Evolutionary conservation across 345 rosid genomes (phyloP).

Genomic region (Eucalyptus pauciflora): DNA sequence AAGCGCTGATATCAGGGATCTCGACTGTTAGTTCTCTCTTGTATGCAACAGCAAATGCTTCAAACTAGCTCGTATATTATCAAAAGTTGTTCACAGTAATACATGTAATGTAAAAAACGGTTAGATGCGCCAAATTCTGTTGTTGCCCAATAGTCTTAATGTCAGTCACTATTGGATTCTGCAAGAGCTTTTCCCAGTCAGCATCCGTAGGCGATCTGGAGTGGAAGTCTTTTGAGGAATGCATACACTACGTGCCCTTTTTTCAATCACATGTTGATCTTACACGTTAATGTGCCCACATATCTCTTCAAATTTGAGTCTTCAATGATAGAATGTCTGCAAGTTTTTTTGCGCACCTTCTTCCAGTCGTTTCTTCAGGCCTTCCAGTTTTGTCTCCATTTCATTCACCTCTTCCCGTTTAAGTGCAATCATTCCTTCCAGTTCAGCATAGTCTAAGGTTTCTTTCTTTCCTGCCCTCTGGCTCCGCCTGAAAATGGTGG

Average conservation of each 20-base stretch:
- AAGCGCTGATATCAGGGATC: conserved; percentile 21
- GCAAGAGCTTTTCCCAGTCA: background rate
- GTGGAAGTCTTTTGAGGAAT: background rate
- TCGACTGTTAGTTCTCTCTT: background rate
- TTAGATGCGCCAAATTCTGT: background rate
- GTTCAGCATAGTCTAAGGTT: background rate
- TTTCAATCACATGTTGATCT: background rate
- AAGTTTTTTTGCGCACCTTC: background rate
- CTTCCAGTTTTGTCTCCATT: background rate
- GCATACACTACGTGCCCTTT: background rate
- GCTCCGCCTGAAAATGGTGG: background rate
- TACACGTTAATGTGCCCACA: background rate
- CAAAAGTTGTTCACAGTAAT: background rate
- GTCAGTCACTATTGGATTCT: background rate
- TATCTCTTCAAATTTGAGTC: background rate
- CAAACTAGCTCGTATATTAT: background rate
- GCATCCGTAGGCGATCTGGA: background rate
- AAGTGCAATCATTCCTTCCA: background rate
- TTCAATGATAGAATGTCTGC: background rate
- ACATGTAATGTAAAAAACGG: background rate
- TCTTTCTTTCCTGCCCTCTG: background rate
- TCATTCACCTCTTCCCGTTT: background rate
- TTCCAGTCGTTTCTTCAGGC: background rate
- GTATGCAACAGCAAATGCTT: background rate
- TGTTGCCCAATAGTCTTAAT: background rate